Conservation (phyloP, 2,329 filamentous ascomycete species). For the Dothiorella sarmentorum region DNA sequence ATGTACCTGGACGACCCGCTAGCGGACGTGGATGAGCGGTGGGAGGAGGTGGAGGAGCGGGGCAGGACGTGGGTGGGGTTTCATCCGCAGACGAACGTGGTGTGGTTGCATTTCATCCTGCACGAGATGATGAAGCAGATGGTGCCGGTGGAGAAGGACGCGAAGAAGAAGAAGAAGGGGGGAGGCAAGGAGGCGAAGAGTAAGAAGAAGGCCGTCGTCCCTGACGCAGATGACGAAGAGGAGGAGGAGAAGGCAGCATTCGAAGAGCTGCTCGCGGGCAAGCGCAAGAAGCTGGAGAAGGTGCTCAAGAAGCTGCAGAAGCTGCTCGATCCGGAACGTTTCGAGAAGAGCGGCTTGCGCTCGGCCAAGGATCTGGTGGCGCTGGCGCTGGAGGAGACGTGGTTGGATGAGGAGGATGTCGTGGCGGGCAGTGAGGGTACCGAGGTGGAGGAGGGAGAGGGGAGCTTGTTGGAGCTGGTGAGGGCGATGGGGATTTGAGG, state of each 20-base stretch:
- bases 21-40: constrained; percentile 28
- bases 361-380: constrained; percentile 36
- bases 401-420: constrained; percentile 35
- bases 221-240: background rate
- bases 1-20: constrained; percentile 46
- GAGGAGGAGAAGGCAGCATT: constrained; percentile 20
- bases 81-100: constrained; percentile 58
- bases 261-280: constrained; percentile 29
- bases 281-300: constrained; percentile 37
- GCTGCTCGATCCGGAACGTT: constrained; percentile 38
- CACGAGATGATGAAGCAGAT: constrained; percentile 51
- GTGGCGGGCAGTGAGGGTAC: background rate
- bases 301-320: constrained; percentile 36
- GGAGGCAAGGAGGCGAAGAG: constrained; percentile 43
- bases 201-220: background rate
- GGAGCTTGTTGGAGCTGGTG: constrained; percentile 11
- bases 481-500: background rate
- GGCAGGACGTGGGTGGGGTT: constrained; percentile 50
- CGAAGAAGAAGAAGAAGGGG: constrained; percentile 25
- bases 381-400: constrained; percentile 32
- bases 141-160: constrained; percentile 3
- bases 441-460: background rate
- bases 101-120: constrained; percentile 62
- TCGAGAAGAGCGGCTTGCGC: constrained; percentile 27
- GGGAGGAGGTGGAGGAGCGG: constrained; percentile 21